Evolutionary conservation across 805 yeast genomes (phyloP).

Genomic region (Hanseniaspora mollemarum): DNA sequence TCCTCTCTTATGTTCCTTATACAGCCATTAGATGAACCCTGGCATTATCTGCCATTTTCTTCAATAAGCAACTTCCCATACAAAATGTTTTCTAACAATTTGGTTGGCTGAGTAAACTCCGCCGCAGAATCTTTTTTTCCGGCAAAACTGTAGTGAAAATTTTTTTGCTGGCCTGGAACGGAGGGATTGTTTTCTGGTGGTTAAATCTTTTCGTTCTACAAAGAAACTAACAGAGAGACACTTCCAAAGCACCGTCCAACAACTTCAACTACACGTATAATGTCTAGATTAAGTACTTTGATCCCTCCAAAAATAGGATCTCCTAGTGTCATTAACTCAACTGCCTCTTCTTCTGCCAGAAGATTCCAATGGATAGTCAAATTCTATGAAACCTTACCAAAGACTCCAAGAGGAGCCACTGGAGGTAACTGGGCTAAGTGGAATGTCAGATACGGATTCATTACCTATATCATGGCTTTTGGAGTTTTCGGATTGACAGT

Average conservation of each 20-base stretch:
- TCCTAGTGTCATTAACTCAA: conserved; percentile 65
- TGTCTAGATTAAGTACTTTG: conserved; percentile 83
- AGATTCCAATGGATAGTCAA: conserved; percentile 90
- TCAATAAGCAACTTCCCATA: too few relatives aligned
- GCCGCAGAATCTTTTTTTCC: too few relatives aligned
- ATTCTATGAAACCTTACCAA: conserved; percentile 92
- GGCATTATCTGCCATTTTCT: too few relatives aligned
- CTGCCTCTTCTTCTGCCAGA: conserved; percentile 92
- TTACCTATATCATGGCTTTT: conserved; percentile 11
- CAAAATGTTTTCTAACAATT: too few relatives aligned
- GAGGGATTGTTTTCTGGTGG: too few relatives aligned
- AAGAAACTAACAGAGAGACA: not conserved
- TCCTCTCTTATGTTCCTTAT: too few relatives aligned
- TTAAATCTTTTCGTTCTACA: too few relatives aligned
- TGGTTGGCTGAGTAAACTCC: too few relatives aligned
- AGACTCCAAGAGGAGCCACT: conserved; percentile 57
- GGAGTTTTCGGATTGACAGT: conserved; percentile 15
- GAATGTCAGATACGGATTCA: conserved; percentile 15
- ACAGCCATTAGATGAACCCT: too few relatives aligned
- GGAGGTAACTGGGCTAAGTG: conserved; percentile 77
- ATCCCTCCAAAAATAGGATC: conserved; percentile 99
- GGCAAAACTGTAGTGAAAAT: too few relatives aligned
- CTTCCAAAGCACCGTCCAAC: not conserved
- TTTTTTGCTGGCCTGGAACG: too few relatives aligned
- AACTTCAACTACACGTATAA: conserved; percentile 19